phyloP scores from a whole-genome alignment of 768 basidiomycete species.

The Filobasidium floriforme region DNA sequence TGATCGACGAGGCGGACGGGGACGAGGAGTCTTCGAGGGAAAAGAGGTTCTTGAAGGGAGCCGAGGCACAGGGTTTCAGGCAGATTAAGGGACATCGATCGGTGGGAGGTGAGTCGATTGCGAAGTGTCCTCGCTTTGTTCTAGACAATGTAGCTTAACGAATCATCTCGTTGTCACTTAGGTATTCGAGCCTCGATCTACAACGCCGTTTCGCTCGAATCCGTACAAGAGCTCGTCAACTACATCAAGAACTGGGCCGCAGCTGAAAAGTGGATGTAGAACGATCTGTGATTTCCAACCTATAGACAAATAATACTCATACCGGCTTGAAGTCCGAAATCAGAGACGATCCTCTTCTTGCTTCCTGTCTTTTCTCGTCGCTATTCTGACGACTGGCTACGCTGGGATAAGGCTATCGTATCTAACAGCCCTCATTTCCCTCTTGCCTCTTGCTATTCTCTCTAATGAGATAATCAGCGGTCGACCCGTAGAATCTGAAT shows the following conservation, averaged over 20 bases:
- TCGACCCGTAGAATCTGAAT: too few relatives aligned
- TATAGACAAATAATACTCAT: too few relatives aligned
- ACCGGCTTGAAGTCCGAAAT: too few relatives aligned
- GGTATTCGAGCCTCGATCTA: slow-evolving; percentile 80
- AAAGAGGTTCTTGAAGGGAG: slow-evolving; percentile 68
- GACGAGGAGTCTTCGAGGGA: slow-evolving; percentile 42
- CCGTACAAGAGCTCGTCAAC: slow-evolving; percentile 52
- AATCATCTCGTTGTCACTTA: slow-evolving; percentile 26
- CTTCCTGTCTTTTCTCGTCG: too few relatives aligned
- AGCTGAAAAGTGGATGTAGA: slow-evolving; percentile 10
- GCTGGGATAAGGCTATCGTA: too few relatives aligned
- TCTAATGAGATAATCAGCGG: too few relatives aligned
- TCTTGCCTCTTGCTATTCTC: too few relatives aligned
- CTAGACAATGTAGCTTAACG: not conserved
- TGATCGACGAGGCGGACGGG: slow-evolving; percentile 55
- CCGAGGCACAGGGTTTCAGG: slow-evolving; percentile 69
- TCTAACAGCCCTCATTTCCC: too few relatives aligned
- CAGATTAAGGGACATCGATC: slow-evolving; percentile 89
- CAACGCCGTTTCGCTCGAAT: slow-evolving; percentile 74
- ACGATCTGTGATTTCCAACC: not conserved
- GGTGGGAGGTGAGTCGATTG: slow-evolving; percentile 42
- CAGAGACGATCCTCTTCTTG: too few relatives aligned
- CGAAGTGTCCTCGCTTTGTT: not conserved
- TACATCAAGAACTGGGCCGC: slow-evolving; percentile 38
- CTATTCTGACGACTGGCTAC: too few relatives aligned